Conservation (phyloP, 257 asterid genomes). For the Solanum neorickii region DNA sequence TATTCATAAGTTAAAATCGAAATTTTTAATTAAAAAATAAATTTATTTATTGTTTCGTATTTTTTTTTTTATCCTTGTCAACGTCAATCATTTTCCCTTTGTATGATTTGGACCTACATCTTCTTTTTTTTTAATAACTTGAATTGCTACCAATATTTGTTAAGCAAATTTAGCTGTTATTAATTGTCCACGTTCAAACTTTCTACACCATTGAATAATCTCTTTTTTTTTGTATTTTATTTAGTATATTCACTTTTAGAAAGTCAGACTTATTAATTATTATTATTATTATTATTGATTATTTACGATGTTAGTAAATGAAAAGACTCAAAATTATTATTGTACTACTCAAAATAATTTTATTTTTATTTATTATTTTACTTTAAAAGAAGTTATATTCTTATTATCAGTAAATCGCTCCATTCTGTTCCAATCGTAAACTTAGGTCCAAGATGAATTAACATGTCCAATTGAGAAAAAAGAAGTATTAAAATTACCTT, state of each 20-base stretch:
- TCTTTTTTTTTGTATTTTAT: not conserved
- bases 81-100: not conserved
- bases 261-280: not conserved
- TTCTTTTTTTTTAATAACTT: not conserved
- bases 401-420: not conserved
- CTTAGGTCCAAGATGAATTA: not conserved
- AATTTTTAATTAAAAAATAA: rapidly evolving
- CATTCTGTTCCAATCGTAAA: not conserved
- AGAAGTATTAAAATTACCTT: not conserved
- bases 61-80: not conserved
- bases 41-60: rapidly evolving
- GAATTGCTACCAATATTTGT: not conserved
- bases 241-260: not conserved
- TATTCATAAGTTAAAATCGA: rapidly evolving
- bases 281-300: not conserved
- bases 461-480: not conserved
- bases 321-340: not conserved
- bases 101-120: not conserved
- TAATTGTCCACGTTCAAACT: not conserved
- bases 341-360: not conserved
- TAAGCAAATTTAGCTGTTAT: not conserved
- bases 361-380: too few relatives aligned
- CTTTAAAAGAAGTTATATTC: too few relatives aligned
- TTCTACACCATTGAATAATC: not conserved
- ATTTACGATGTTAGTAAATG: not conserved